Base-by-base conservation (phyloP, 176 grass and related monocot genomes). In the Triticum dicoccoides region DNA sequence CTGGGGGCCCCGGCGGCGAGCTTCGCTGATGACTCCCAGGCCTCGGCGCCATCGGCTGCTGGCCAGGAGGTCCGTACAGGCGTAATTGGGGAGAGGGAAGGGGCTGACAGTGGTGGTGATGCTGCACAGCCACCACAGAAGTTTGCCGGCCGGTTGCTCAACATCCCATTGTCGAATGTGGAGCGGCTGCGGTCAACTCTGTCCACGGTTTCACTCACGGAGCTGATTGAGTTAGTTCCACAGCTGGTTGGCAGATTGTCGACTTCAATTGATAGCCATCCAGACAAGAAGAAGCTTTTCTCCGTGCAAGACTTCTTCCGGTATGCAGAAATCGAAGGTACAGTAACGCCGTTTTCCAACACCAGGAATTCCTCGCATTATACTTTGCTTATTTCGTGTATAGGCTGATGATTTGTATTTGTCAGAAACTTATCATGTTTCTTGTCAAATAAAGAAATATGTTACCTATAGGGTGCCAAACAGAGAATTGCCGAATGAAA, bases 251-350 rank as follows among this genome's bases (percentile, higher is more conserved):
- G 80, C 42, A 98, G 85, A 87, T 92, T 92, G 20, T 84, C 66
- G 5, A 37, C 84, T 47, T 59, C 85, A 6, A 5, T 68, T 3
- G 79, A 95, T 35, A 92, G 69, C 11, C 92, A 98, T 88, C 96
- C 96, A 5, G 92, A 98, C 85, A 98, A 96, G 89, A 98, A 94
- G 88, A 98, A 98, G 66, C 84, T 98, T 68, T 95, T 98, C 88
- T 98, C 96, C 5, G 93, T 98, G 67, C 93, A 98, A 27, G 90
- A 98, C 84, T 98, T 98, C 91, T 98, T 98, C 73, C 80, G 88
- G 69, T 98, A 98, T 75, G 81, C 97, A 8, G 94, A 98, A 56
- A 51, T 91, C 4, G 94, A 98, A 98, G 97, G 97, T 98, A 84
- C 30, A 37, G 27, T 8, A 54, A 4, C 76, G 32, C 34, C 10